Evolutionary conservation across 495 filamentous ascomycete genomes (phyloP), one percentile per base, ranked within the genome.

Genomic region (Articulospora tetracladia): DNA sequence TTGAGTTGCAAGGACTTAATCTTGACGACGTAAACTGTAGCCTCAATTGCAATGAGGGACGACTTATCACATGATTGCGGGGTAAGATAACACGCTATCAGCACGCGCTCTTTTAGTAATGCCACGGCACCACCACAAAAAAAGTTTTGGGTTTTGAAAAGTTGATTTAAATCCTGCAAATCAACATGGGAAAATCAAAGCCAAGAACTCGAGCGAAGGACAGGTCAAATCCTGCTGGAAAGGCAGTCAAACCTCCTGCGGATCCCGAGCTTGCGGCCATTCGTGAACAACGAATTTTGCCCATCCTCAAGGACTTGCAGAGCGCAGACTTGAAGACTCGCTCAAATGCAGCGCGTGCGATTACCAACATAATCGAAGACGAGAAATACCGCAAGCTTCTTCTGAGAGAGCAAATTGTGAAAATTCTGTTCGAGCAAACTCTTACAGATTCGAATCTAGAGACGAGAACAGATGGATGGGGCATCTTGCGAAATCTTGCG

Each of bases 281-380:
- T 30, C 75, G 83, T 20, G 81, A 85, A 55, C 68, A 74, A 66
- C 77, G 72, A 60, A 82, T 87, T 62, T 66, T 86, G 47, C 84
- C 84, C 19, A 74, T 82, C 3, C 61, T 87, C 25, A 80, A 75
- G 57, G 76, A 83, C 57, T 69, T 87, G 11, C 72, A 81, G 60
- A 83, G 79, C 64, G 57, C 76, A 50, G 78, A 83, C n/a, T 63
- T 79, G 2, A 83, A 81, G 61, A 74, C 71, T 10, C 72, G 83
- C 57, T 77, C 76, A 4, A 63, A 73, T 11, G 84, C 84, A 11
- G 78, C 83, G 3, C 66, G 67, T 41, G 80, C 80, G 25, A 78
- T 86, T 32, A 73, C 77, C 39, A 84, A 83, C 65, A 81, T 86
- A 15, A 76, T 86, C 34, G 77, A 85, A 32, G 80, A 86, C 66